Percentiles rank a stretch among this genome's conserved stretches.
Evolutionary conservation across 2,329 filamentous ascomycete genomes (phyloP).

Genomic region (Emydomyces testavorans): DNA sequence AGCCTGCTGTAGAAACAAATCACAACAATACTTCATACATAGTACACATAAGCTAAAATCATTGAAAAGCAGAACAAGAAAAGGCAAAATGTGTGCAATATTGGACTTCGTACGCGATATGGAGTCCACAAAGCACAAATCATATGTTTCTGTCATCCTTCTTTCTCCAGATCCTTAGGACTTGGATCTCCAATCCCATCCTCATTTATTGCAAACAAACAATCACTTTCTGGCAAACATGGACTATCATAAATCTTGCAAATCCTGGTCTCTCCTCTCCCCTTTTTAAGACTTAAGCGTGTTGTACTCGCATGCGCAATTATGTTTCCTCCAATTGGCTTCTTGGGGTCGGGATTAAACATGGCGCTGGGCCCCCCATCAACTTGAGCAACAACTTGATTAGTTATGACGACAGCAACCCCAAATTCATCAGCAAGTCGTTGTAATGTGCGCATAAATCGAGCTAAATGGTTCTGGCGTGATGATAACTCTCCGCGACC

Average conservation of each 20-base stretch:
- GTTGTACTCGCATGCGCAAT: slow-evolving; percentile 97
- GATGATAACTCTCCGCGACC: slow-evolving; percentile 96
- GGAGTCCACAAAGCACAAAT: too few relatives aligned
- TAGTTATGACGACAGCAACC: slow-evolving; percentile 96
- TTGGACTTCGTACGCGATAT: too few relatives aligned
- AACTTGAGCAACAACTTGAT: slow-evolving; percentile 96
- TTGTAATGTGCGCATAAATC: slow-evolving; percentile 40
- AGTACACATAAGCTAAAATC: too few relatives aligned
- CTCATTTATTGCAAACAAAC: slow-evolving; percentile 91
- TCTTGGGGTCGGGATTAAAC: slow-evolving; percentile 99
- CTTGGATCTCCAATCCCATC: slow-evolving; percentile 93
- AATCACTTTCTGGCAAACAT: slow-evolving; percentile 91
- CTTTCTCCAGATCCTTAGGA: slow-evolving; percentile 90
- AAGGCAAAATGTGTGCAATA: too few relatives aligned
- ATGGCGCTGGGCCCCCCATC: slow-evolving; percentile 92
- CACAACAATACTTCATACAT: too few relatives aligned
- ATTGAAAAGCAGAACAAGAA: too few relatives aligned
- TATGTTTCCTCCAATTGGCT: slow-evolving; percentile 96
- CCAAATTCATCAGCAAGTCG: slow-evolving; percentile 63
- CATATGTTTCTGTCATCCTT: slow-evolving; percentile 29
- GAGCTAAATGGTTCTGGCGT: slow-evolving; percentile 52
- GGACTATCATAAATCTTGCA: slow-evolving; percentile 99
- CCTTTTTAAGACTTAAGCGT: slow-evolving; percentile 87
- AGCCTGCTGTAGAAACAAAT: too few relatives aligned
- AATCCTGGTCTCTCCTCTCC: slow-evolving; percentile 84